Evolutionary conservation across 1,139 yeast genomes (phyloP), one percentile per base, ranked within the genome.

Genomic region (Hansenula lynferdii): DNA sequence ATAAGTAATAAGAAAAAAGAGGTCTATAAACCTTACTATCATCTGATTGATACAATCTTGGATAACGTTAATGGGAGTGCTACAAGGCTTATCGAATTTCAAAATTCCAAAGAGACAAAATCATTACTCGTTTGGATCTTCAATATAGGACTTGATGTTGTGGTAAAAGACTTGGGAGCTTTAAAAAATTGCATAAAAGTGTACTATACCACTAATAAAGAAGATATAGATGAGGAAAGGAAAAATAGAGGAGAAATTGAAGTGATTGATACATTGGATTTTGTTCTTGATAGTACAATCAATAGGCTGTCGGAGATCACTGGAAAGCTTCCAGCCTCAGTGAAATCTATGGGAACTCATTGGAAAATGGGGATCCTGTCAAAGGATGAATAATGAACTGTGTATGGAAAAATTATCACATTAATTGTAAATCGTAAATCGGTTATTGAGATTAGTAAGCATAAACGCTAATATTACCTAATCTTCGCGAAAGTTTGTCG

Each of bases 61-160:
- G 77, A 72, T 42, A 65, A 65, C 39, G 64, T 74, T 39, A 73
- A 72, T 49, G 65, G 73, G 1, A 56, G 65, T 38, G 80, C 78
- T 0, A 54, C 62, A 1, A 56, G 80, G 30, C 66, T 69, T 42
- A 62, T 73, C 35, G 53, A 60, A 18, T 44, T 68, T 8, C 51
- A 48, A 6, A 38, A 50, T n/a, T 15, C 36, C 2, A 37, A 37
- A 10, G 48, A 49, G 14, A 44, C 49, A n/a, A 31, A 32, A 21
- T 37, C 51, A 12, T 46, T 67, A 1, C 45, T 67, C 23, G 36
- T 79, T 1, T 83, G 89, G 87, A 69, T 80, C 1, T 70, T 80
- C 53, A 77, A 72, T 47, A 61, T 72, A 5, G 82, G 80, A 3
- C 51, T 72, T 8, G 49, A 54, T 23, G 61, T 56, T 39, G 51